phyloP scores from a whole-genome alignment of 345 rosid genomes.

The Eucalyptus caleyi region DNA sequence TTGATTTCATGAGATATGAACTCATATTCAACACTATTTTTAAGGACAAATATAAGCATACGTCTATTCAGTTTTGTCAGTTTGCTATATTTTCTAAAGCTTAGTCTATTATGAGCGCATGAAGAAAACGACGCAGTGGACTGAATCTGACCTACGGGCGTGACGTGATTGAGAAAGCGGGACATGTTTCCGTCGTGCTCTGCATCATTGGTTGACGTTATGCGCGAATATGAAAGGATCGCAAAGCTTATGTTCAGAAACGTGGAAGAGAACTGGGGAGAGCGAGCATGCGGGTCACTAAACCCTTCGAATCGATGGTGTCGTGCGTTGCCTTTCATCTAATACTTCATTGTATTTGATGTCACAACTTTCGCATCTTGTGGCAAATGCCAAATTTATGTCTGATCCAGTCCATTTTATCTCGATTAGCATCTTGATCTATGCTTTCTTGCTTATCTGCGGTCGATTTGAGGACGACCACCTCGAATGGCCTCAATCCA shows the following conservation, averaged over 20 bases:
- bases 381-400: neutral
- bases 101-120: too few relatives aligned
- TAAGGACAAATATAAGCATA: neutral
- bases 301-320: neutral
- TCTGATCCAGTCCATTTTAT: too few relatives aligned
- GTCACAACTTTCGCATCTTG: neutral
- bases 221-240: neutral
- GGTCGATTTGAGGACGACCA: neutral
- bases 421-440: neutral
- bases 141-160: neutral
- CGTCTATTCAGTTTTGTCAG: neutral
- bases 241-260: neutral
- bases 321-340: neutral
- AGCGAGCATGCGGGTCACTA: neutral
- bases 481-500: neutral
- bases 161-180: neutral
- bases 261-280: neutral
- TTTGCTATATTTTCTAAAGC: neutral
- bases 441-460: neutral
- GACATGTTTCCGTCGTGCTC: neutral
- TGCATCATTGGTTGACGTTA: fast-evolving
- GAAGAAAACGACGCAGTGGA: neutral
- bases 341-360: neutral
- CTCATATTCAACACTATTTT: neutral
- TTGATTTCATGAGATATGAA: neutral